These are phyloP conservation scores for Xylaria longipes DNA, from an alignment of 495 filamentous ascomycete species.

Conservation along the genomic window DNA sequence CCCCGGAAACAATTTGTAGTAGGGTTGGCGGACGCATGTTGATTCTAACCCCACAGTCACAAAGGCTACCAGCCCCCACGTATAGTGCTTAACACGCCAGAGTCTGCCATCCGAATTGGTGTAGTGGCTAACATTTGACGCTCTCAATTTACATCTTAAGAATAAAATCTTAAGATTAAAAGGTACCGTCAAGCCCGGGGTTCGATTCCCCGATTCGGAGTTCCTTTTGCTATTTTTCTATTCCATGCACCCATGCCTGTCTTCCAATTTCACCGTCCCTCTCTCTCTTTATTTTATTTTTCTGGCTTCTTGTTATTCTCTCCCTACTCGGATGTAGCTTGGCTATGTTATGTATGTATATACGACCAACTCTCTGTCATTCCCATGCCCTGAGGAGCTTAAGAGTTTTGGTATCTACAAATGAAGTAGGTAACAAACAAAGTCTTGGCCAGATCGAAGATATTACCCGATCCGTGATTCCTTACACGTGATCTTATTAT, in stretches of 20 bases:
- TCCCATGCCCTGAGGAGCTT: too few relatives aligned
- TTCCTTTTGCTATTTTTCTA: slow-evolving; percentile 6
- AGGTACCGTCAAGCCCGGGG: slow-evolving; percentile 43
- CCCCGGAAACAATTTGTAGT: too few relatives aligned
- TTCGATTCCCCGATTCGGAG: slow-evolving; percentile 50
- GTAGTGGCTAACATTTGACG: slow-evolving; percentile 48
- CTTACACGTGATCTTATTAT: background rate
- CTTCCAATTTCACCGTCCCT: background rate
- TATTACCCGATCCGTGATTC: background rate
- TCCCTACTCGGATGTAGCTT: too few relatives aligned
- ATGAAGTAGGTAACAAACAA: background rate
- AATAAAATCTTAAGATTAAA: too few relatives aligned
- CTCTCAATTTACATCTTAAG: slow-evolving; percentile 34
- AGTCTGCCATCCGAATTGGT: slow-evolving; percentile 41
- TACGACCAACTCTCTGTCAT: too few relatives aligned
- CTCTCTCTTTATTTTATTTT: background rate
- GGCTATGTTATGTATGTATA: too few relatives aligned
- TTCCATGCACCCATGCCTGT: background rate
- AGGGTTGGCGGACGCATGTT: background rate
- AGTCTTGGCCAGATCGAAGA: background rate
- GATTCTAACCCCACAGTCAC: too few relatives aligned
- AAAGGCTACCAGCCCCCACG: too few relatives aligned
- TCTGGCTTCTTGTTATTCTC: background rate
- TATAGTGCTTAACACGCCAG: background rate
- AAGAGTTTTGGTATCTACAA: too few relatives aligned